Evolutionary conservation across 2,329 filamentous ascomycete genomes (phyloP).

Genomic region (Aspergillus glaucus): DNA sequence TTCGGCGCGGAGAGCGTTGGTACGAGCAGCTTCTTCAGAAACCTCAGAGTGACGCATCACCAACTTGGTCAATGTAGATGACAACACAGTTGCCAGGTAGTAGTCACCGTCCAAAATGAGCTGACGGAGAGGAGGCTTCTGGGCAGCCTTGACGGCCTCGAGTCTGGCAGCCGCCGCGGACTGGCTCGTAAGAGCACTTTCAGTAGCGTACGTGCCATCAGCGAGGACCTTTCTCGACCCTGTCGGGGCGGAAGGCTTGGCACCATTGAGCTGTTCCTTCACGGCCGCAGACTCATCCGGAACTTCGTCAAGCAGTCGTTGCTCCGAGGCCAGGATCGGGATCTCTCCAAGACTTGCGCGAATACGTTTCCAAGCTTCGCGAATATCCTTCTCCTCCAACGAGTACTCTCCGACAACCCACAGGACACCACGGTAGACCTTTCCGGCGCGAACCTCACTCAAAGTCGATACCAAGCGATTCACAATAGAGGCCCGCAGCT

Average conservation of each 20-base stretch:
- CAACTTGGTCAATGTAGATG: conserved; percentile 90
- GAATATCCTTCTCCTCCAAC: conserved; percentile 84
- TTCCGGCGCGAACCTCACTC: conserved; percentile 88
- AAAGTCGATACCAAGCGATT: conserved; percentile 83
- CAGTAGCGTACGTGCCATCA: conserved; percentile 95
- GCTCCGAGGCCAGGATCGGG: conserved; percentile 90
- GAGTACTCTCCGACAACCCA: conserved; percentile 99
- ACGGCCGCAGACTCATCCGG: conserved; percentile 61
- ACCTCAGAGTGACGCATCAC: conserved; percentile 97
- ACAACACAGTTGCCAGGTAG: conserved; percentile 90
- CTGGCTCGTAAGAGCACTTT: conserved; percentile 89
- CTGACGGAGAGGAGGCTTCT: conserved; percentile 90
- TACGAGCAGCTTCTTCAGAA: conserved; percentile 75
- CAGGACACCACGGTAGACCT: conserved; percentile 91
- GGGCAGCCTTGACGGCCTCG: conserved; percentile 92
- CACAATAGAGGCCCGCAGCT: conserved; percentile 79
- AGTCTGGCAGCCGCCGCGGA: conserved; percentile 83
- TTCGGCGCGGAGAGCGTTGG: conserved; percentile 89
- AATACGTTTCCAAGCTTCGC: conserved; percentile 95
- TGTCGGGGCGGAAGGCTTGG: conserved; percentile 67
- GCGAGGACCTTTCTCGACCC: conserved; percentile 88
- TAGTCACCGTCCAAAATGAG: conserved; percentile 96
- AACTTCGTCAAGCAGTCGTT: conserved; percentile 80
- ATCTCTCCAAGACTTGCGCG: conserved; percentile 92
- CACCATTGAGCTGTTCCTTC: conserved; percentile 69